A percentile compares a stretch with the other conserved stretches of the same genome.
These are phyloP conservation scores for Dipteronia dyeriana DNA, from an alignment of 345 rosid genomes.

Conservation along the genomic window DNA sequence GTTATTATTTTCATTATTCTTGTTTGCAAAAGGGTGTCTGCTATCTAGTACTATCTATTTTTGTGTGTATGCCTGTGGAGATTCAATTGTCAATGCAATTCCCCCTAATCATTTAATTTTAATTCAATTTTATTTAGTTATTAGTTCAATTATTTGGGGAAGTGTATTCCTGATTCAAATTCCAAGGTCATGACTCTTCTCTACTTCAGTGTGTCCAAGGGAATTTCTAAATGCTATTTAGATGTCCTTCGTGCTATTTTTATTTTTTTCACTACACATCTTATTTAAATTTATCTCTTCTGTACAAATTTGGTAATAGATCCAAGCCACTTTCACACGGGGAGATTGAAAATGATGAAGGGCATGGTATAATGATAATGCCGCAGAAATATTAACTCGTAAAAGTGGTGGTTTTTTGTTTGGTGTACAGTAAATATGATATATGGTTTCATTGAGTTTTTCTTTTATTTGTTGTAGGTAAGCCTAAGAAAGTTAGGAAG, in stretches of 20 bases:
- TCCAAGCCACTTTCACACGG: constrained; percentile 4
- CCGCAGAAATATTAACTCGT: neutral
- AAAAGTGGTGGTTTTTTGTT: constrained; percentile 3
- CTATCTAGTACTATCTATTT: neutral
- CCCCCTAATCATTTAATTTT: neutral
- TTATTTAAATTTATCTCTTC: constrained; percentile 13
- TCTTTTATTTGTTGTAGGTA: constrained; percentile 25
- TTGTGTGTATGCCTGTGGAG: neutral
- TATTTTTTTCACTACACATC: neutral
- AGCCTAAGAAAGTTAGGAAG: constrained; percentile 39
- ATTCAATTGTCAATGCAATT: neutral
- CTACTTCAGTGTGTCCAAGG: neutral
- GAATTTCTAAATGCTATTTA: neutral
- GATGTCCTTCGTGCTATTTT: neutral
- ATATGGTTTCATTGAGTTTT: neutral
- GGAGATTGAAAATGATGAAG: neutral
- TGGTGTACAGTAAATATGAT: neutral
- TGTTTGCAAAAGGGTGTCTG: neutral
- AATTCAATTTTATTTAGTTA: neutral
- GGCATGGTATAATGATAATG: constrained; percentile 11
- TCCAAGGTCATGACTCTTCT: neutral
- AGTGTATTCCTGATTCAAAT: neutral
- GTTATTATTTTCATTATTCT: neutral
- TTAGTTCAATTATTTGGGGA: neutral
- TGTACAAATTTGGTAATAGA: constrained; percentile 14